Evolutionary conservation across 345 rosid species (phyloP).

Genomic region (Hibiscus tridactylites): DNA sequence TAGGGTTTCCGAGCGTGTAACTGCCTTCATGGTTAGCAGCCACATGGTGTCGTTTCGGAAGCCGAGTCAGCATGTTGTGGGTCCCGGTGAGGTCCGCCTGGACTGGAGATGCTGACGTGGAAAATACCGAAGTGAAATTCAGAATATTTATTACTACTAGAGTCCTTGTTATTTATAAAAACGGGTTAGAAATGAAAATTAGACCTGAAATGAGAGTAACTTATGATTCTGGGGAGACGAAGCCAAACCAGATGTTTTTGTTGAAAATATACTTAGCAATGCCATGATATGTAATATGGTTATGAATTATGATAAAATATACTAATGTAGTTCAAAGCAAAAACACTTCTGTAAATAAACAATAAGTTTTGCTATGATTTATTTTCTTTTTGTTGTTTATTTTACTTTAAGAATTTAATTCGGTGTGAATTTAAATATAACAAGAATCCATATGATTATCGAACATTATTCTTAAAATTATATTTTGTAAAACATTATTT

Average conservation of each 20-base stretch:
- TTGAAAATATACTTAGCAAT: not conserved
- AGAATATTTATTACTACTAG: not conserved
- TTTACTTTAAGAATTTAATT: too few species aligned
- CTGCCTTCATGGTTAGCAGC: constrained; percentile 91
- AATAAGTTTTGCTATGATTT: not conserved
- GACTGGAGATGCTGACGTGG: constrained; percentile 59
- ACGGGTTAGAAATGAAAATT: not conserved
- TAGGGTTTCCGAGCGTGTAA: constrained; percentile 67
- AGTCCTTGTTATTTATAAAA: not conserved
- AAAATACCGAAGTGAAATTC: not conserved
- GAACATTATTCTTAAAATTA: too few species aligned
- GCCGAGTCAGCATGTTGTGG: constrained; percentile 60
- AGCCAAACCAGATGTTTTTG: constrained; percentile 23
- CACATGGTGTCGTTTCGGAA: constrained; percentile 79
- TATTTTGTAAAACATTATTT: too few species aligned
- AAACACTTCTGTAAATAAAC: not conserved
- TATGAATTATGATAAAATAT: not conserved
- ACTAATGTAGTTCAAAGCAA: not conserved
- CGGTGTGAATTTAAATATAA: too few species aligned
- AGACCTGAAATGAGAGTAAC: not conserved
- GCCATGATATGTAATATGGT: not conserved
- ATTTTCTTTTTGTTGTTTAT: too few species aligned
- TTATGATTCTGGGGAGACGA: constrained; percentile 32
- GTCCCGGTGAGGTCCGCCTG: constrained; percentile 58
- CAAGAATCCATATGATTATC: too few species aligned